Conservation (phyloP, 441 rosid genomes). For the Flueggea neowawraea region DNA sequence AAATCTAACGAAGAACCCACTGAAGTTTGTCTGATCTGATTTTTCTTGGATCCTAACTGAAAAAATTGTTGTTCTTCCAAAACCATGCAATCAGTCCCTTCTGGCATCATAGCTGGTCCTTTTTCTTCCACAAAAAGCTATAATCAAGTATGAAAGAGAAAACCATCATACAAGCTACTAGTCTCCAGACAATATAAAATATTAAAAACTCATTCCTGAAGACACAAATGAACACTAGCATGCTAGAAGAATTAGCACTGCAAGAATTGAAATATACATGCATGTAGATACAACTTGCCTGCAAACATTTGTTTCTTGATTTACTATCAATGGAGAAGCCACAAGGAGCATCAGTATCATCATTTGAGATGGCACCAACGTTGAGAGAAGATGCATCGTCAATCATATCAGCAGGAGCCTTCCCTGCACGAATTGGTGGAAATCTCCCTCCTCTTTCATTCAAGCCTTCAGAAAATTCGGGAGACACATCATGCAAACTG, state of each 20-base stretch:
- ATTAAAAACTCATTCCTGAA: too few relatives aligned
- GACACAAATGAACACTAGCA: not conserved
- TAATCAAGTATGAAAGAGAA: conserved; percentile 6
- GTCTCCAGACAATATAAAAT: not conserved
- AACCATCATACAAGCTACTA: not conserved
- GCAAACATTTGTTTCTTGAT: conserved; percentile 29
- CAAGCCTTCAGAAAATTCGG: conserved; percentile 6
- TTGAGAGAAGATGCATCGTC: conserved; percentile 7
- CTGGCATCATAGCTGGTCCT: conserved; percentile 16
- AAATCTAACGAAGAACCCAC: conserved; percentile 24
- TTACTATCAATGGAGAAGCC: conserved; percentile 10
- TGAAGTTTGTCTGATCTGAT: conserved; percentile 15
- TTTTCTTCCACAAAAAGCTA: conserved; percentile 40
- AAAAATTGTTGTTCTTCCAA: conserved; percentile 19
- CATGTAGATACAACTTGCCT: conserved; percentile 21
- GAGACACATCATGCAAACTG: conserved; percentile 23
- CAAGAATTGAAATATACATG: not conserved
- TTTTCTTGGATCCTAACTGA: conserved; percentile 17
- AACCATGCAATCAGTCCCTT: conserved; percentile 11
- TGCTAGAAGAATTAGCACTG: not conserved
- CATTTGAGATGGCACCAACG: conserved; percentile 8
- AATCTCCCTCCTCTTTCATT: conserved; percentile 16
- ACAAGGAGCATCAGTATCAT: conserved; percentile 11
- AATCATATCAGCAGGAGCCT: not conserved
- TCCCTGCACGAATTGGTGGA: conserved; percentile 11